Percentiles rank a stretch among this genome's conserved stretches.
phyloP scores from a whole-genome alignment of 2,329 filamentous ascomycete species.

The Fusarium udum region DNA sequence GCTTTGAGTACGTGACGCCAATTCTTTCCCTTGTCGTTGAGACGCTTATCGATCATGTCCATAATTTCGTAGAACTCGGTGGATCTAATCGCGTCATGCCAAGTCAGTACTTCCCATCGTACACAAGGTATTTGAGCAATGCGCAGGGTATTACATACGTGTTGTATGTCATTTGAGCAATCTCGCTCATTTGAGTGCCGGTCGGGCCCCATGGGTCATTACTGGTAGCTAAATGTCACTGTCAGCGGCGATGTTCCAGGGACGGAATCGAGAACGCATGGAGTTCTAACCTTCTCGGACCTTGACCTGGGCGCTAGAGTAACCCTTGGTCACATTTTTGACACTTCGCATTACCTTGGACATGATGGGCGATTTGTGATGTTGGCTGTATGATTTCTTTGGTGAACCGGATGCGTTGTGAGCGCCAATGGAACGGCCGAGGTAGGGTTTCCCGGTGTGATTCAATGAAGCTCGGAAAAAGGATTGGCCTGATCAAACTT shows the following conservation, averaged over 20 bases:
- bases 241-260: constrained; percentile 29
- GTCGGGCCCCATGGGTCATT: constrained; percentile 99
- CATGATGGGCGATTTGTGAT: constrained; percentile 66
- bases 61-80: constrained; percentile 99
- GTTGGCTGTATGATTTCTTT: constrained; percentile 4
- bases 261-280: background rate
- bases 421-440: constrained; percentile 35
- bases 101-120: constrained; percentile 28
- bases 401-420: constrained; percentile 25
- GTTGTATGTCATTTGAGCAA: constrained; percentile 97
- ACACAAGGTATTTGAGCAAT: background rate
- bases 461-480: constrained; percentile 13
- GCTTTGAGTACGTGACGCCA: constrained; percentile 99
- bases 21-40: constrained; percentile 99
- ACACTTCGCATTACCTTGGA: constrained; percentile 97
- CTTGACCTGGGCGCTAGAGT: constrained; percentile 95
- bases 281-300: constrained; percentile 85
- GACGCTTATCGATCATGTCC: constrained; percentile 98
- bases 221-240: constrained; percentile 78
- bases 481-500: background rate
- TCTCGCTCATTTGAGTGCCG: constrained; percentile 98
- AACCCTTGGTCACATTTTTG: constrained; percentile 99
- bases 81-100: constrained; percentile 64
- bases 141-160: constrained; percentile 70
- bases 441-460: constrained; percentile 19